Conservation (phyloP, 1,284 basidiomycete species). For the Pholiota adiposa region DNA sequence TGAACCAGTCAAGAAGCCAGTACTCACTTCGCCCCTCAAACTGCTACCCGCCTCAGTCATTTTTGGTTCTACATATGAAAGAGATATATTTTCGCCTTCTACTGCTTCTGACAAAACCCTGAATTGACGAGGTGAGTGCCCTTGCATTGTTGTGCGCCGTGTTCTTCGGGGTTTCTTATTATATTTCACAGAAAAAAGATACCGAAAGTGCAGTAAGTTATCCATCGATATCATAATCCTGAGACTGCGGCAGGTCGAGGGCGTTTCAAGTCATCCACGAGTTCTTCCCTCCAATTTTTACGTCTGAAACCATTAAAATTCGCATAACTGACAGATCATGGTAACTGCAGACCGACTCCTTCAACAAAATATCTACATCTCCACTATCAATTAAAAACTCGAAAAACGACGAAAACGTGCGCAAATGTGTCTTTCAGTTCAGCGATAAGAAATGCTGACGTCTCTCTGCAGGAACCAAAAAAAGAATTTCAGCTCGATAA, state of each 20-base stretch:
- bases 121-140: background rate
- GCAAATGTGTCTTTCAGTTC: background rate
- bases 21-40: slow-evolving; percentile 11
- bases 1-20: slow-evolving; percentile 25
- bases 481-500: slow-evolving; percentile 39
- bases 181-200: background rate
- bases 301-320: too few species aligned
- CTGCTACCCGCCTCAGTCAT: slow-evolving; percentile 31
- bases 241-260: too few species aligned
- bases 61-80: slow-evolving; percentile 17
- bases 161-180: background rate
- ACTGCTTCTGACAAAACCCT: slow-evolving; percentile 2
- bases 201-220: background rate
- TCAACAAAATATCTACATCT: slow-evolving; percentile 1
- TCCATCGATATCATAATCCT: too few species aligned
- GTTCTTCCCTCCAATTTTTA: too few species aligned
- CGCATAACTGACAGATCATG: too few species aligned
- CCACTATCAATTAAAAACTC: slow-evolving; percentile 12
- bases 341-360: too few species aligned
- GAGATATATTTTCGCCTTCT: background rate
- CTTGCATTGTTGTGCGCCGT: too few species aligned
- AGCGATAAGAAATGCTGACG: background rate
- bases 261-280: too few species aligned
- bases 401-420: slow-evolving; percentile 17
- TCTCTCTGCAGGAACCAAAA: slow-evolving; percentile 4